Base-by-base conservation (phyloP, 495 filamentous ascomycete genomes). In the Durotheca rogersii region DNA sequence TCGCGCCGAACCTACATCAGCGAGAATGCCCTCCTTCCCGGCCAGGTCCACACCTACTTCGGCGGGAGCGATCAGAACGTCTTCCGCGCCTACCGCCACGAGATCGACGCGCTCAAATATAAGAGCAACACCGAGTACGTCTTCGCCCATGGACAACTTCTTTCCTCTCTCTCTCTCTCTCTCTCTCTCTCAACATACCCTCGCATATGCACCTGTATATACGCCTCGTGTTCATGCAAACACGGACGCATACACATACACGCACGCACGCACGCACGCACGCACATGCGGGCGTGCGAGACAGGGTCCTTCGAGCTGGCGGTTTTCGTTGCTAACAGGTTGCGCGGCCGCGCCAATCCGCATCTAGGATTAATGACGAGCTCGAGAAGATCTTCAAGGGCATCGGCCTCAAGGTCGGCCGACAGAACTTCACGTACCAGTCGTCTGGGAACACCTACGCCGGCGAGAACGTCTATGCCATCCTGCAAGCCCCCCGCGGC, bases 21-120 rank as follows among this genome's bases (percentile, higher is more conserved):
- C 41, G 93, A 98, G 67, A 98, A 98, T 68, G 93, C 93, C 12
- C 83, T 98, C 6, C 76, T 98, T 12, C 93, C 93, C 0, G 93
- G 92, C 11, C 93, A 97, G 63, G 93, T 97, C 9, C 90, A 97
- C 69, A 95, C 94, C 0, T 97, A 98, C 66, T 98, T 98, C 61
- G 84, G 87, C 2, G 92, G 93, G 16, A 94, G 88, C 66, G 93
- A 98, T 62, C 90, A 96, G 71, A 86, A 96, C 63, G 79, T 97
- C 50, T 96, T 97, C 69, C 80, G 91, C 6, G 94, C 90, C 4
- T 97, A 95, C 65, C 84, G 87, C 60, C 83, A 87, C 63, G 93
- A 98, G 67, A 73, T 95, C 16, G 78, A 85, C 53, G 78, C 76
- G 21, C 66, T 89, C 51, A 71, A 62, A 56, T 78, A 74, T 31